Evolutionary conservation across 495 filamentous ascomycete genomes (phyloP).

Genomic region (Penicillium manginii): DNA sequence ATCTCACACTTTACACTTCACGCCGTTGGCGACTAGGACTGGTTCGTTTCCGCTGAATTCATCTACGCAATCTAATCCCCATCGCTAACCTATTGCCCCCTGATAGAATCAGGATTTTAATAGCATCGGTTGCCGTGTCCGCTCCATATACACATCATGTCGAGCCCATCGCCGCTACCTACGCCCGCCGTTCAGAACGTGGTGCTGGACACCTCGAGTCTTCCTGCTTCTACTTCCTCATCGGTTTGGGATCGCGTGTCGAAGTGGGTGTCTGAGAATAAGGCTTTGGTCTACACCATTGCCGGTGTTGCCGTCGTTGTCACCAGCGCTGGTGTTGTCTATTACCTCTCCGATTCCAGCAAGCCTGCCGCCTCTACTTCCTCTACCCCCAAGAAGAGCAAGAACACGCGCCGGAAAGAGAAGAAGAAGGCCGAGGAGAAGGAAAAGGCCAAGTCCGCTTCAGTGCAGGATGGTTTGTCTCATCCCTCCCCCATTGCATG

Average conservation of each 20-base stretch:
- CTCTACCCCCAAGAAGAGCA: constrained; percentile 55
- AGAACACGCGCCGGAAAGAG: constrained; percentile 63
- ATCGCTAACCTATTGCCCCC: constrained; percentile 1
- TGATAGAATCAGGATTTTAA: constrained; percentile 24
- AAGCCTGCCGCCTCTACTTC: constrained; percentile 34
- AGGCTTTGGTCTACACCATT: constrained; percentile 92
- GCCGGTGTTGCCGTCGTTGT: constrained; percentile 91
- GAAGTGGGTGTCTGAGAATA: constrained; percentile 93
- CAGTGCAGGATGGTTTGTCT: constrained; percentile 46
- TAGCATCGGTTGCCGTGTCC: constrained; percentile 27
- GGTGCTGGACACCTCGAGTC: constrained; percentile 54
- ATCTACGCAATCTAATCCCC: constrained; percentile 9
- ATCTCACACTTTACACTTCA: constrained; percentile 28
- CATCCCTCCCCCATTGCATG: constrained; percentile 4
- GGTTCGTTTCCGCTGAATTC: constrained; percentile 17
- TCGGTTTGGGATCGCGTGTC: constrained; percentile 88
- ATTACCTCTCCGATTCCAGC: constrained; percentile 69
- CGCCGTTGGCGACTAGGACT: constrained; percentile 28
- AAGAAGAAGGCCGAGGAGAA: constrained; percentile 74
- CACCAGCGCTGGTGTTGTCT: constrained; percentile 85
- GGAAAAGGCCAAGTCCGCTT: constrained; percentile 57
- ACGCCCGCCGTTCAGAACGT: constrained; percentile 41
- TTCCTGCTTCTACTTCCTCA: constrained; percentile 56
- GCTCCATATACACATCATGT: constrained; percentile 42
- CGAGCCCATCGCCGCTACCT: constrained; percentile 44